Evolutionary conservation across 495 filamentous ascomycete species (phyloP).

Genomic region (Aspergillus saccharolyticus): DNA sequence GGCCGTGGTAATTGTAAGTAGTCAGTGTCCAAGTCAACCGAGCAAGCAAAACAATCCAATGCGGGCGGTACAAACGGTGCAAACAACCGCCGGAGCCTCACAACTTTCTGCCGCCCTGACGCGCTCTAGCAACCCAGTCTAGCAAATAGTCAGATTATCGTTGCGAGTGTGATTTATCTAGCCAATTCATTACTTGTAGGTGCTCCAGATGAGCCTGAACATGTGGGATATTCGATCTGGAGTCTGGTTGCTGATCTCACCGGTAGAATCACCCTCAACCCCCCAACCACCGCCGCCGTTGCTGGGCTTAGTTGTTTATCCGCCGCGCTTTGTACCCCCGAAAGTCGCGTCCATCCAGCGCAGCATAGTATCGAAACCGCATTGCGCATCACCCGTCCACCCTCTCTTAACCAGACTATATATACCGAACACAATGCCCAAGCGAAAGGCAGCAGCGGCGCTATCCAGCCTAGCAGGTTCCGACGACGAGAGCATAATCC

Average conservation of each 20-base stretch:
- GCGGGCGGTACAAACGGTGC: neutral
- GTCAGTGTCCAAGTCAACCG: too few species aligned
- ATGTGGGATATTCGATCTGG: too few species aligned
- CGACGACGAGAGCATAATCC: slow-evolving; percentile 59
- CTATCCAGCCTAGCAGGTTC: slow-evolving; percentile 62
- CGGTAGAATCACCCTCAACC: neutral
- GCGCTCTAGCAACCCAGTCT: too few species aligned
- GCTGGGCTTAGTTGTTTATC: neutral
- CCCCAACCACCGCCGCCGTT: neutral
- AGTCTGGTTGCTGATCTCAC: neutral
- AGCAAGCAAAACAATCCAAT: neutral
- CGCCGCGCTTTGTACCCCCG: neutral
- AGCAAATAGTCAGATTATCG: too few species aligned
- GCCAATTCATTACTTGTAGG: too few species aligned
- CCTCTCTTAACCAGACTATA: neutral
- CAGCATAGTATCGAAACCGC: neutral
- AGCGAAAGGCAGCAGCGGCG: slow-evolving; percentile 41
- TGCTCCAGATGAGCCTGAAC: too few species aligned
- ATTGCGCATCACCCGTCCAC: neutral
- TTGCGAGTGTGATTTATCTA: too few species aligned
- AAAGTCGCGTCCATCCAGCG: neutral
- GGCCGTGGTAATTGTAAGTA: too few species aligned
- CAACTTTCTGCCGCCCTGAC: neutral
- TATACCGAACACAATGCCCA: slow-evolving; percentile 44
- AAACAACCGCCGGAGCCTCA: neutral